phyloP scores from a whole-genome alignment of 2,329 filamentous ascomycete genomes.

The Sporothrix protearum region DNA sequence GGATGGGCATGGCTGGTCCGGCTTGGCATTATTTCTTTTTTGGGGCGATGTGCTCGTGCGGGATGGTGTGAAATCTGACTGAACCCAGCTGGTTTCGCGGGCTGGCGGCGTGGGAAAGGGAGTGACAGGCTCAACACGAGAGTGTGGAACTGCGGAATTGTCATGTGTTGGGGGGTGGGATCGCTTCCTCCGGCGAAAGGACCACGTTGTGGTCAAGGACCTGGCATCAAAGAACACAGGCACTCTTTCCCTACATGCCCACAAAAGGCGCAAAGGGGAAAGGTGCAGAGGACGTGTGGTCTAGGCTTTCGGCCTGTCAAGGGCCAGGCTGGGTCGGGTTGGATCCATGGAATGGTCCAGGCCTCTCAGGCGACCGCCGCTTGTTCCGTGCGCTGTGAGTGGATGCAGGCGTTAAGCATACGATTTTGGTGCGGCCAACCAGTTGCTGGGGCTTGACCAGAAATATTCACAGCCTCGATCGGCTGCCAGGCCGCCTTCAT shows the following conservation, averaged over 20 bases:
- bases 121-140: background rate
- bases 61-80: background rate
- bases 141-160: background rate
- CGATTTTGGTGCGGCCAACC: background rate
- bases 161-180: background rate
- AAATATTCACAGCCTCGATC: background rate
- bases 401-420: background rate
- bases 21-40: conserved; percentile 4
- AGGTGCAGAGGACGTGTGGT: background rate
- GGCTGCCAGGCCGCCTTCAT: background rate
- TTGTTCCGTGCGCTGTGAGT: conserved; percentile 16
- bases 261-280: background rate
- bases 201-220: background rate
- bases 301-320: background rate
- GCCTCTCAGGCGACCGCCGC: background rate
- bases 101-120: background rate
- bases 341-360: conserved; percentile 8
- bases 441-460: background rate
- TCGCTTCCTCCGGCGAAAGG: background rate
- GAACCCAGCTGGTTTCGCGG: background rate
- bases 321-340: background rate
- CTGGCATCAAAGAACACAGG: background rate
- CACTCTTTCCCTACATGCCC: background rate
- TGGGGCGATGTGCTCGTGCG: background rate
- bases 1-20: background rate